Conservation (phyloP, 2,329 filamentous ascomycete genomes). For the Ilyonectria sp. region DNA sequence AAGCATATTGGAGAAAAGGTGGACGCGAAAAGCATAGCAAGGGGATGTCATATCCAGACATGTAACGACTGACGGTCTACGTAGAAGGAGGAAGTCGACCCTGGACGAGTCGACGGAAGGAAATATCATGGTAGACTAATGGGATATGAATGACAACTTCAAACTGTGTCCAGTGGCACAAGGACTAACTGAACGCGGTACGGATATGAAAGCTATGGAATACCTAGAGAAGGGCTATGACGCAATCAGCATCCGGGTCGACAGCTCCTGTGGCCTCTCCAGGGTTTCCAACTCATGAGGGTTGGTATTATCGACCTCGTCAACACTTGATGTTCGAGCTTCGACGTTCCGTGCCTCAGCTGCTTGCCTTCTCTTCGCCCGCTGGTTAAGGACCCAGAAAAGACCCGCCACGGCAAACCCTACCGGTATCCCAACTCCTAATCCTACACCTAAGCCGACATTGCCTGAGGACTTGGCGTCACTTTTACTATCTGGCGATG, state of each 20-base stretch:
- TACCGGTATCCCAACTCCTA: background rate
- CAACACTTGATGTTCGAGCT: too few species aligned
- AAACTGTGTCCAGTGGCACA: background rate
- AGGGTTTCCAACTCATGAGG: too few species aligned
- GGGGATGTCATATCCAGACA: constrained; percentile 35
- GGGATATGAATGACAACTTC: constrained; percentile 17
- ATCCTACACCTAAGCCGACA: background rate
- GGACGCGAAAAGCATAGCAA: constrained; percentile 20
- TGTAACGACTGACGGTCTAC: constrained; percentile 44
- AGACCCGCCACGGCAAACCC: background rate
- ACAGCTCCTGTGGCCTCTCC: too few species aligned
- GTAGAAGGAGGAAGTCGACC: constrained; percentile 32
- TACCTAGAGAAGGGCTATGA: too few species aligned
- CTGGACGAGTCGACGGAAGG: constrained; percentile 18
- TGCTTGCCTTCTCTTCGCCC: background rate
- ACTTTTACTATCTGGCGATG: background rate
- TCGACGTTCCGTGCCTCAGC: background rate
- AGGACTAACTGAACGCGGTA: background rate
- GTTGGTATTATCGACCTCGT: too few species aligned
- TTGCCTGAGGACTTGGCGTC: background rate
- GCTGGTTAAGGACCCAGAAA: background rate
- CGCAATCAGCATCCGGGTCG: too few species aligned
- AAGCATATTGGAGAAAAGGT: constrained; percentile 4
- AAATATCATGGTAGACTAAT: constrained; percentile 29
- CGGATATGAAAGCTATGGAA: background rate